Evolutionary conservation across 2,329 filamentous ascomycete species (phyloP), one percentile per base, ranked within the genome.

Genomic region (Alternaria dauci): DNA sequence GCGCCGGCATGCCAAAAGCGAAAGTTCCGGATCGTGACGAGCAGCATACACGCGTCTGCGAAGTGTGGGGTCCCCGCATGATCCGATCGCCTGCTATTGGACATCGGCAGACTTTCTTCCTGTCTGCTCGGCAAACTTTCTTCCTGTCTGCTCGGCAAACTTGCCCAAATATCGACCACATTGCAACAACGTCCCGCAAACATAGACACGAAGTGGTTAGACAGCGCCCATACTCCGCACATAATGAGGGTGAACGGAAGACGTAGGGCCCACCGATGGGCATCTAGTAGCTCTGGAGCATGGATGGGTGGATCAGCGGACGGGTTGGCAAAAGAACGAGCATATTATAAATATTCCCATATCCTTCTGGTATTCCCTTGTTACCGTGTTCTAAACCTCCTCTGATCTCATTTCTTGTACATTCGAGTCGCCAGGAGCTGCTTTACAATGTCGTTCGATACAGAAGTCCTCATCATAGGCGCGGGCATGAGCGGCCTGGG

Each of bases 381-480:
- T 36, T 34, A 51, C 44, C 16, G 4, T 28, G 3, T 41, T 18
- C 9, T 12, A 3, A 18, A 14, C 16, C 5, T 44, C 46, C 16
- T 30, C 18, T 5, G 8, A 48, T 23, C 5, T 8, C n/a, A 14
- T 11, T 28, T 14, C 9, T 14, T 20, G 3, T 12, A 4, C 12
- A 23, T 36, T 32, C 18, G 25, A 18, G 7, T 18, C 4, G 4
- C 8, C 23, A 26, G 3, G 32, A 43, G 20, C 25, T n/a, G 0
- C 20, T 34, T 14, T 52, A 59, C 46, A 18, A 73, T 79, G 74
- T 72, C 74, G 32, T 71, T 79, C 52, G 79, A 82, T 62, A 80
- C 78, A 3, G 81, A 84, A 65, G 78, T 84, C 55, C 75, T 84
- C 28, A 82, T 84, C 44, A 82, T 84, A 39, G 83, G 82, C n/a